Evolutionary conservation across 192 early-diverging fungal species (phyloP).

Genomic region (Coemansia sp.): DNA sequence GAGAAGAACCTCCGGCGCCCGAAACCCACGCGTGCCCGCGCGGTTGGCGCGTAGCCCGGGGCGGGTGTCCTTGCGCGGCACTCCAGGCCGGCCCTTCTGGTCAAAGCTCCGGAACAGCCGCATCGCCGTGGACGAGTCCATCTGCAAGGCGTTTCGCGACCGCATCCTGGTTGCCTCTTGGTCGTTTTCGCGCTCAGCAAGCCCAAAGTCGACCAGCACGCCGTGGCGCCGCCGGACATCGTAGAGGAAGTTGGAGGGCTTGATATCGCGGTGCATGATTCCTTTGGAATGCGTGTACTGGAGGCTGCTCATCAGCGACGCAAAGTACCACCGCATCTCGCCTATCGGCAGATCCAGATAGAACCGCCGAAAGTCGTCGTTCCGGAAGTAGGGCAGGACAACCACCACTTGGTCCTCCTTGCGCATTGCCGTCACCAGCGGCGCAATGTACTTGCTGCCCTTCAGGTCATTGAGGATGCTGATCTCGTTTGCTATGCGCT

Average conservation of each 20-base stretch:
- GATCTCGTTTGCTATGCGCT: slow-evolving; percentile 82
- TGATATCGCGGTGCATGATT: slow-evolving; percentile 91
- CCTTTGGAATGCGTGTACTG: slow-evolving; percentile 65
- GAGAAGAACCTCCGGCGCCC: slow-evolving; percentile 90
- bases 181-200: slow-evolving; percentile 66
- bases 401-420: slow-evolving; percentile 79
- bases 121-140: slow-evolving; percentile 47
- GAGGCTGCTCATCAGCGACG: slow-evolving; percentile 69
- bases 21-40: slow-evolving; percentile 89
- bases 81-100: slow-evolving; percentile 38
- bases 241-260: slow-evolving; percentile 95
- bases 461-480: slow-evolving; percentile 71
- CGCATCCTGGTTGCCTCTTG: slow-evolving; percentile 33
- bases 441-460: slow-evolving; percentile 71
- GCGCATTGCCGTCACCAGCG: slow-evolving; percentile 77
- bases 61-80: slow-evolving; percentile 54
- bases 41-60: slow-evolving; percentile 73
- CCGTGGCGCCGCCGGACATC: slow-evolving; percentile 67
- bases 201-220: slow-evolving; percentile 89
- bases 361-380: slow-evolving; percentile 78
- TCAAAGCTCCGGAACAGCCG: slow-evolving; percentile 50
- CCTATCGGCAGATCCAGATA: slow-evolving; percentile 60
- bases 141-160: slow-evolving; percentile 41
- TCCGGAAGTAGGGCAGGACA: slow-evolving; percentile 81
- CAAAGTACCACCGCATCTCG: slow-evolving; percentile 78